Evolutionary conservation across 768 basidiomycete species (phyloP), one percentile per base, ranked within the genome.

Genomic region (Rhodosporidiobolus odoratus): DNA sequence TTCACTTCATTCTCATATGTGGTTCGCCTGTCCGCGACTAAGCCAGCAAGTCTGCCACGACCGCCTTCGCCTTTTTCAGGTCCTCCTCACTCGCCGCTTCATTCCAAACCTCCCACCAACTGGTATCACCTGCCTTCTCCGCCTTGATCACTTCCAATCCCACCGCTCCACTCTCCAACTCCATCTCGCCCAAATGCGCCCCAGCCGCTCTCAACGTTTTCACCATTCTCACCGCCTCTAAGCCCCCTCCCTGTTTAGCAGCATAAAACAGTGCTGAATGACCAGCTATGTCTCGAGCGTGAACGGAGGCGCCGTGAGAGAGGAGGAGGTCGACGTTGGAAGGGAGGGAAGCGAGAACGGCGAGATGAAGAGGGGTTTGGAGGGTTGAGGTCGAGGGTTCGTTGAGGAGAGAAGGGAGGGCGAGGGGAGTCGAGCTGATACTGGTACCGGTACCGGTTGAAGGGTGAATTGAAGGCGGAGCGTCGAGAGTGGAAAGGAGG

Each of bases 341-440:
- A 0, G 59, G 37, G 21, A 38, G 69, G 27, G 68, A 75, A 13
- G 75, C 60, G 23, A 78, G 58, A 35, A 73, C 73, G 32, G 78
- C 78, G 54, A 78, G 76, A 54, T 80, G 78, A n/a, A 80, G 64
- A 1, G 76, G 72, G 12, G 71, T 73, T 63, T 75, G 75, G 30
- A 75, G 73, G 10, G 72, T 59, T 2, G 75, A 62, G 5, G 68
- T 66, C 19, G 73, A 71, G 15, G 73, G 57, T 45, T 71, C 69
- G 66, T 75, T 75, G 21, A 75, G 66, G 43, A 71, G 30, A 2
- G 69, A 37, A 15, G 68, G 66, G 23, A 73, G 58, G 16, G 62
- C 38, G 41, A 57, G 67, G 4, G 60, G 17, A 6, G 9, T 6
- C 6, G 40, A 41, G 53, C 41, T 57, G 38, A 32, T 34, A 4